Evolutionary conservation across 176 grass and related monocot genomes (phyloP).

Genomic region (Paspalum vaginatum): DNA sequence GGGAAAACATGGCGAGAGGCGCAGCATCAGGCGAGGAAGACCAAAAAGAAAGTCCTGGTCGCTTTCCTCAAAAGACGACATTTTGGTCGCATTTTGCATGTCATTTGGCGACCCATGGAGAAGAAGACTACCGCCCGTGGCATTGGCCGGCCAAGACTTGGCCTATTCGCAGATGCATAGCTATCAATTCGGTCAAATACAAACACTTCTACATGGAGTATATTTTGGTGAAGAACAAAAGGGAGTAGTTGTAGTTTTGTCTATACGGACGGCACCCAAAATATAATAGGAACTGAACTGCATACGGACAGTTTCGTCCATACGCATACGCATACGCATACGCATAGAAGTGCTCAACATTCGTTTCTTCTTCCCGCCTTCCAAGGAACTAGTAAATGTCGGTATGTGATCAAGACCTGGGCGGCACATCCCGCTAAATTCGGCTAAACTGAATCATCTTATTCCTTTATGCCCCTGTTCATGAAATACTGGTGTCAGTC

Average conservation of each 20-base stretch:
- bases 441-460: conserved; percentile 21
- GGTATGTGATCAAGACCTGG: conserved; percentile 10
- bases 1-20: conserved; percentile 33
- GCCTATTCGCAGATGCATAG: conserved; percentile 21
- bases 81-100: conserved; percentile 28
- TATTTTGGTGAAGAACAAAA: background rate
- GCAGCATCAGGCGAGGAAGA: background rate
- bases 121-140: conserved; percentile 31
- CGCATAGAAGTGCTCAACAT: conserved; percentile 25
- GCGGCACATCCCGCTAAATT: conserved; percentile 37
- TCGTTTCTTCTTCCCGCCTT: conserved; percentile 36
- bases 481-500: conserved; percentile 1
- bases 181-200: background rate
- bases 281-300: conserved; percentile 17
- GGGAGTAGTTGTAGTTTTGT: background rate
- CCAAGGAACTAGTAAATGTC: conserved; percentile 32
- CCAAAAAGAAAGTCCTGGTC: background rate
- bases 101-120: conserved; percentile 1
- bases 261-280: conserved; percentile 4
- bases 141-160: conserved; percentile 38
- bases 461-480: conserved; percentile 29
- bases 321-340: background rate
- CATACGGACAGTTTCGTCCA: conserved; percentile 38
- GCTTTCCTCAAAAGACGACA: conserved; percentile 5
- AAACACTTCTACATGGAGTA: background rate